Evolutionary conservation across 495 filamentous ascomycete genomes (phyloP).

Genomic region (Xylona heveae): DNA sequence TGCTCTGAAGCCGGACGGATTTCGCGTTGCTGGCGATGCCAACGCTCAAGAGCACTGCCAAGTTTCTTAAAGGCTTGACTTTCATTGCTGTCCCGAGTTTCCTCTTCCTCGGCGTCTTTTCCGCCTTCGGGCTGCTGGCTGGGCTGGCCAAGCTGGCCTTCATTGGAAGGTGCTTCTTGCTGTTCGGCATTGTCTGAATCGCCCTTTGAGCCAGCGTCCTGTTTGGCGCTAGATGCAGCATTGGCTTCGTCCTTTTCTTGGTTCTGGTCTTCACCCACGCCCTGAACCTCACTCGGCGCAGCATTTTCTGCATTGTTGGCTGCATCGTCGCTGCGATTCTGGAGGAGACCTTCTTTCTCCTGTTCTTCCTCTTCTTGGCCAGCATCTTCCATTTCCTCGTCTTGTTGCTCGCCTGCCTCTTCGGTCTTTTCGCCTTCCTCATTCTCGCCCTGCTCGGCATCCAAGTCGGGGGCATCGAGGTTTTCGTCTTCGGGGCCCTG

Average conservation of each 20-base stretch:
- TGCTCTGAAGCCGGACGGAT: conserved; percentile 50
- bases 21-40: conserved; percentile 65
- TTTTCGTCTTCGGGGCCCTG: conserved; percentile 1
- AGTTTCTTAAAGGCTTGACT: conserved; percentile 68
- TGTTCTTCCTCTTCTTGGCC: background rate
- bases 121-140: conserved; percentile 8
- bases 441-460: conserved; percentile 1
- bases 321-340: background rate
- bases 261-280: background rate
- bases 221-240: conserved; percentile 12
- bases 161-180: conserved; percentile 24
- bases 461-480: background rate
- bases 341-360: background rate
- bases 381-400: background rate
- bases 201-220: conserved; percentile 23
- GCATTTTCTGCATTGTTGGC: background rate
- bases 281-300: background rate
- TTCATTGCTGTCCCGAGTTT: conserved; percentile 6
- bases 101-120: conserved; percentile 7
- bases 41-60: conserved; percentile 80
- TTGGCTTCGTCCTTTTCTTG: background rate
- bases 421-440: conserved; percentile 2
- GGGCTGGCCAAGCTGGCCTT: conserved; percentile 20
- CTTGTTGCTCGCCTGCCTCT: background rate
- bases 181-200: conserved; percentile 23